Base-by-base conservation (phyloP, 2,329 filamentous ascomycete species). In the Chaetomium olivaceum region DNA sequence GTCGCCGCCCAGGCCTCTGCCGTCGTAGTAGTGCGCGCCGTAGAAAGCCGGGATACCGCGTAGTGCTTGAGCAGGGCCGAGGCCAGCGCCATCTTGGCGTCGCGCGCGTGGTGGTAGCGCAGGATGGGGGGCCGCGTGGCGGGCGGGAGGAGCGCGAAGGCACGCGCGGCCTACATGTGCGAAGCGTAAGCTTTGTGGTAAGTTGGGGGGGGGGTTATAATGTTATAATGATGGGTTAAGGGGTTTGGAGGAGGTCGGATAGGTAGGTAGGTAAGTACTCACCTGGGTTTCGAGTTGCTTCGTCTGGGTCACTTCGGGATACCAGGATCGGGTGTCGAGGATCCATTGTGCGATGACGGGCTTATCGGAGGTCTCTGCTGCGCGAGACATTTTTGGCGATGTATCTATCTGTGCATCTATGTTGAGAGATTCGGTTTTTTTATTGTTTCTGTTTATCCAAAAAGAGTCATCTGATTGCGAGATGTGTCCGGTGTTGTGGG, bases 61-160 rank as follows among this genome's bases (percentile, higher is more conserved):
- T 88, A 83, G 63, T 89, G 88, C 79, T 94, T 94, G 66, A 93
- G 81, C 58, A 94, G 83, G 52, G 88, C 85, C 21, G 91, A 93
- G 27, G 79, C 89, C 51, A 94, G 82, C 58, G 85, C 85, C 83
- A 93, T 89, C 74, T 90, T 90, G 61, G 91, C 91, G 77, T 93
- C 91, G 73, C 85, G 81, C 71, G 89, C 80, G 75, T 89, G 86
- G 78, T 87, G 85, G 78, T 87, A 91, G 64, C 81, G 81, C 9
- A 88, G 81, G 36, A 89, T 84, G 16, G 78, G 77, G 60, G 82
- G 75, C 67, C 83, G 85, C 74, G 92, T 89, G 11, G 83, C 77
- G 1, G 77, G 71, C 1, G 80, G 76, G 58, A 89, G 80, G 31
- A 89, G 79, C 9, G 78, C 76, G 43, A 89, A 77, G 25, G 83